These are phyloP conservation scores for Kregervanrija delftensis DNA, from an alignment of 805 yeast species.

Conservation along the genomic window DNA sequence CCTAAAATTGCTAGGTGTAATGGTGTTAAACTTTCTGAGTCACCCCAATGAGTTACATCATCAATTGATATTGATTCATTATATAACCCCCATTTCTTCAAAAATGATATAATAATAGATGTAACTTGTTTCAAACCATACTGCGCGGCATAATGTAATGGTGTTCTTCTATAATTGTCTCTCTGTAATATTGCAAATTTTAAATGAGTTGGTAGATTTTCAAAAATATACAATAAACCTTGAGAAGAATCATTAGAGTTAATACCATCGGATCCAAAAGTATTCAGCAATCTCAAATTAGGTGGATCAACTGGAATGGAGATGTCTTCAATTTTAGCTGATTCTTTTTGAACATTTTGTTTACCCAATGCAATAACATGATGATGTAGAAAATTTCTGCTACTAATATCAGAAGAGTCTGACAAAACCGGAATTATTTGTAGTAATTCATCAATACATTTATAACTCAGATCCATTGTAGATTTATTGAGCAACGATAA, in stretches of 20 bases:
- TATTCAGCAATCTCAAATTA: constrained; percentile 41
- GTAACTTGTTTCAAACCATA: constrained; percentile 70
- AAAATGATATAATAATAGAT: constrained; percentile 45
- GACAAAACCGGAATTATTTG: constrained; percentile 43
- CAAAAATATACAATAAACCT: constrained; percentile 55
- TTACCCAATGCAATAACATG: constrained; percentile 75
- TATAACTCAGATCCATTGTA: constrained; percentile 45
- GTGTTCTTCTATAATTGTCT: constrained; percentile 76
- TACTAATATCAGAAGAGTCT: constrained; percentile 69
- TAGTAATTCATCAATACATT: constrained; percentile 53
- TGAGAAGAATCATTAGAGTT: constrained; percentile 50
- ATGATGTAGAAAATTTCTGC: constrained; percentile 81
- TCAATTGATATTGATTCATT: constrained; percentile 46
- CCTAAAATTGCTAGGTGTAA: constrained; percentile 79
- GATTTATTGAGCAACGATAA: constrained; percentile 62
- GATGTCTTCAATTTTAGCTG: constrained; percentile 11
- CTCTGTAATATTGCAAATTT: constrained; percentile 52
- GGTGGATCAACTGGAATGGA: constrained; percentile 35
- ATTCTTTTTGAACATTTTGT: constrained; percentile 32
- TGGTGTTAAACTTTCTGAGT: constrained; percentile 74
- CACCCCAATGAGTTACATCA: constrained; percentile 57
- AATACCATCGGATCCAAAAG: constrained; percentile 58
- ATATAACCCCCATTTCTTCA: constrained; percentile 56
- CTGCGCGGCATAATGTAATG: constrained; percentile 85
- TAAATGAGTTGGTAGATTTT: constrained; percentile 45